Evolutionary conservation across 805 yeast species (phyloP).

Genomic region (Lipomyces orientalis): DNA sequence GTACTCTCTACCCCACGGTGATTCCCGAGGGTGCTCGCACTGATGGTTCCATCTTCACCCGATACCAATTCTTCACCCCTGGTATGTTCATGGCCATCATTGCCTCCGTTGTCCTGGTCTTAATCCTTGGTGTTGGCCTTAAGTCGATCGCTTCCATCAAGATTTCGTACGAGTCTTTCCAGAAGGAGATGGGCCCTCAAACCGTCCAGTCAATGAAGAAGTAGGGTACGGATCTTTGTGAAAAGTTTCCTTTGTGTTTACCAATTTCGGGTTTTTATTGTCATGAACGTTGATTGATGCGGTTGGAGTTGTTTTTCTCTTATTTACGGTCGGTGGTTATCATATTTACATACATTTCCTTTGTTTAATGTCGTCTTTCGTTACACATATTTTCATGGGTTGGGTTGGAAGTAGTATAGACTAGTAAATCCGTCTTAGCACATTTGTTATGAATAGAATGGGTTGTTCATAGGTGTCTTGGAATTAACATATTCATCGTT

Average conservation of each 20-base stretch:
- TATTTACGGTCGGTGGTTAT: constrained; percentile 18
- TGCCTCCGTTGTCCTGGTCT: constrained; percentile 65
- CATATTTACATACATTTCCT: constrained; percentile 14
- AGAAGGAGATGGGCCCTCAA: constrained; percentile 51
- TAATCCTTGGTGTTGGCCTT: constrained; percentile 65
- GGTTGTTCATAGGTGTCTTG: neutral
- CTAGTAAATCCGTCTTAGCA: neutral
- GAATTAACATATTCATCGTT: too few species aligned
- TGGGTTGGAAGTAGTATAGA: constrained; percentile 30
- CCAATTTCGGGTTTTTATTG: neutral
- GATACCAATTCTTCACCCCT: constrained; percentile 74
- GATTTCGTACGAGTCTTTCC: constrained; percentile 82
- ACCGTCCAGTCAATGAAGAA: constrained; percentile 26
- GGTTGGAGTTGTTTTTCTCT: constrained; percentile 11
- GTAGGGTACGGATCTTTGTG: constrained; percentile 11
- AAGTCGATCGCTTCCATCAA: constrained; percentile 73
- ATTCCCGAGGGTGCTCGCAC: constrained; percentile 38
- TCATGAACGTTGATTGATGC: constrained; percentile 1
- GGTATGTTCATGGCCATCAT: constrained; percentile 80
- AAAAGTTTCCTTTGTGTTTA: neutral
- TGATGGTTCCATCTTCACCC: constrained; percentile 56
- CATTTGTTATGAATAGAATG: neutral
- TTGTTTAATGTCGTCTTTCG: constrained; percentile 13
- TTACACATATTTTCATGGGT: constrained; percentile 25
- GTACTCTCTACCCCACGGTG: constrained; percentile 27